Conservation (phyloP, 1,139 yeast species). For the Pichia sp. region DNA sequence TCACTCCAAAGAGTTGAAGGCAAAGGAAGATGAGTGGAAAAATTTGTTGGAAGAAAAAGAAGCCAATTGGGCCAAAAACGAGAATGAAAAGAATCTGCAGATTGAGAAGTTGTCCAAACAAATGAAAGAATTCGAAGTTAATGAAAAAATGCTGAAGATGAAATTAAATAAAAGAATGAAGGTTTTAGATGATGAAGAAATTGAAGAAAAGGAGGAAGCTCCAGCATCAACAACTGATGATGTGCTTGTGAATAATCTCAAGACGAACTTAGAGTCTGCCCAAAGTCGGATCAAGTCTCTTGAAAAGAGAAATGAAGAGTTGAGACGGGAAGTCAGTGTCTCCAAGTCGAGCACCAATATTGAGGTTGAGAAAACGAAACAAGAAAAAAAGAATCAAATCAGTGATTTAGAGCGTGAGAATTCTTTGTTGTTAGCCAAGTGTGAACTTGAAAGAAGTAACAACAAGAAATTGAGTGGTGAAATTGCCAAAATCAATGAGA, state of each 20-base stretch:
- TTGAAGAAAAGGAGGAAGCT: neutral
- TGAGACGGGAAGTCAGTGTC: conserved; percentile 55
- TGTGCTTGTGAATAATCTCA: conserved; percentile 38
- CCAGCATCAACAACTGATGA: too few relatives aligned
- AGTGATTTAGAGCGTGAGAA: conserved; percentile 61
- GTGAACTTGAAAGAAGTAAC: conserved; percentile 42
- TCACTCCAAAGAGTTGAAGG: conserved; percentile 27
- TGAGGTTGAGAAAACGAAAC: conserved; percentile 25
- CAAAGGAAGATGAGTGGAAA: conserved; percentile 56
- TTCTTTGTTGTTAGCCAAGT: conserved; percentile 51
- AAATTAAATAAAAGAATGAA: conserved; percentile 38
- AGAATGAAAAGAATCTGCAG: conserved; percentile 36
- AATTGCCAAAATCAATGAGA: conserved; percentile 12
- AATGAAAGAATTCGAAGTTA: conserved; percentile 46
- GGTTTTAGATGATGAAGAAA: conserved; percentile 32
- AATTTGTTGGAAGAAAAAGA: conserved; percentile 57
- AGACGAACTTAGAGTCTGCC: conserved; percentile 67
- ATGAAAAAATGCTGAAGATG: conserved; percentile 45
- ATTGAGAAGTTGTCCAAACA: conserved; percentile 39
- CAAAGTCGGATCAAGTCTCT: conserved; percentile 62
- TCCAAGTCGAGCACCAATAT: conserved; percentile 40
- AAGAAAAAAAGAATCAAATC: conserved; percentile 32
- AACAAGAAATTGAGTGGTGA: conserved; percentile 30
- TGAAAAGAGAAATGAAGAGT: conserved; percentile 69
- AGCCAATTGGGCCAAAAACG: conserved; percentile 48